Percentiles rank a stretch among this genome's conserved stretches.
Evolutionary conservation across 1,284 basidiomycete species (phyloP).

Genomic region (Moesziomyces antarcticus): DNA sequence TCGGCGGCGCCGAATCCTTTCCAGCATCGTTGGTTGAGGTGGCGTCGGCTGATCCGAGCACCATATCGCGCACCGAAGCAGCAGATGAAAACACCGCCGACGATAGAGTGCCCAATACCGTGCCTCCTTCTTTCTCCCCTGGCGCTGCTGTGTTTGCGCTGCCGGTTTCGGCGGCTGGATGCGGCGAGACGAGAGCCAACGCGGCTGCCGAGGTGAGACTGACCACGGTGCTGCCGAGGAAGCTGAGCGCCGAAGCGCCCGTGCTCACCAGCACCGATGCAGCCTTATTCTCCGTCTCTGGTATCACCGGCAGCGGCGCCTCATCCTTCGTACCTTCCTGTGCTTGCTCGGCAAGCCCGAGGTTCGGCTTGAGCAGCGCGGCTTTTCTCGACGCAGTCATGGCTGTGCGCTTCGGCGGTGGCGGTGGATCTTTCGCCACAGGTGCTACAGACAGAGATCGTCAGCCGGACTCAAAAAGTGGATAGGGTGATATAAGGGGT

Average conservation of each 20-base stretch:
- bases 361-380: constrained; percentile 10
- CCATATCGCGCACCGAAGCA: constrained; percentile 13
- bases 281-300: constrained; percentile 1
- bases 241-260: constrained; percentile 19
- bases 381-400: constrained; percentile 4
- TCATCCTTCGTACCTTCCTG: constrained; percentile 1
- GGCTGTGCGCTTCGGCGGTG: neutral
- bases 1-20: neutral
- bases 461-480: neutral
- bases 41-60: neutral
- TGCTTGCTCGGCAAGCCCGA: constrained; percentile 1
- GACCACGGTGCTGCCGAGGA: constrained; percentile 23
- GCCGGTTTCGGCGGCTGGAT: neutral
- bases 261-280: constrained; percentile 10
- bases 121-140: neutral
- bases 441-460: constrained; percentile 2
- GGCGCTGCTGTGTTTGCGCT: neutral
- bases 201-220: constrained; percentile 15
- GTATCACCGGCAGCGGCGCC: constrained; percentile 11
- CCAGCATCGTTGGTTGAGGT: neutral
- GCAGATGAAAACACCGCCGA: constrained; percentile 8
- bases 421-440: constrained; percentile 16
- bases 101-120: constrained; percentile 11
- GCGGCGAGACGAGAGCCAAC: constrained; percentile 3
- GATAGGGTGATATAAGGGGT: neutral